phyloP scores from a whole-genome alignment of 352 stramenopile species.

The Pythium rishiriense region DNA sequence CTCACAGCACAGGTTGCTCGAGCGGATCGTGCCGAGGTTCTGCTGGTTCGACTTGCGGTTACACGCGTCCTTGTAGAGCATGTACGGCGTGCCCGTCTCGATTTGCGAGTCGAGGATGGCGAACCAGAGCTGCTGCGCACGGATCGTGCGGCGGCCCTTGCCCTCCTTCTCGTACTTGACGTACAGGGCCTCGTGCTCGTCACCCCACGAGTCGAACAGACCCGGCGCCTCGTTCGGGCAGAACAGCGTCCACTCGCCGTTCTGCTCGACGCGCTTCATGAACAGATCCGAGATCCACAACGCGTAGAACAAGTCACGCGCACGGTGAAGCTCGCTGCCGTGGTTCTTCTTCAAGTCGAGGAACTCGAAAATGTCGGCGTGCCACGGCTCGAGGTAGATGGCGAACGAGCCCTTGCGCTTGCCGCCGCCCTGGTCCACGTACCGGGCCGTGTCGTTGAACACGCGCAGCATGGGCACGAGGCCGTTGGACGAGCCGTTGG shows the following conservation, averaged over 20 bases:
- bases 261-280: slow-evolving; percentile 98
- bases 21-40: slow-evolving; percentile 99
- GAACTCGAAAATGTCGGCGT: slow-evolving; percentile 99
- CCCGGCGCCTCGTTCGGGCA: slow-evolving; percentile 98
- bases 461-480: slow-evolving; percentile 99
- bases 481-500: slow-evolving; percentile 98
- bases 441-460: slow-evolving; percentile 99
- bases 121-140: slow-evolving; percentile 98
- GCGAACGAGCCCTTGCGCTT: slow-evolving; percentile 98
- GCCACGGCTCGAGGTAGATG: slow-evolving; percentile 99
- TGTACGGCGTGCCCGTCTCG: slow-evolving; percentile 99
- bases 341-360: slow-evolving; percentile 99
- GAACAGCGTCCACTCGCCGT: slow-evolving; percentile 97
- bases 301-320: slow-evolving; percentile 98
- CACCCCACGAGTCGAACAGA: slow-evolving; percentile 92
- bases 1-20: slow-evolving; percentile 99
- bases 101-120: slow-evolving; percentile 98
- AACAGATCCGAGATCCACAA: slow-evolving; percentile 99
- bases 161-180: slow-evolving; percentile 95
- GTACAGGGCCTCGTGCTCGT: slow-evolving; percentile 97
- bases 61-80: slow-evolving; percentile 99
- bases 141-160: slow-evolving; percentile 94
- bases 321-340: slow-evolving; percentile 97
- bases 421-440: slow-evolving; percentile 98
- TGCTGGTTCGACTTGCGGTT: slow-evolving; percentile 99